A percentile compares a stretch with the other conserved stretches of the same genome.
Evolutionary conservation across 2,329 filamentous ascomycete genomes (phyloP).

Genomic region (Cytospora piceae): DNA sequence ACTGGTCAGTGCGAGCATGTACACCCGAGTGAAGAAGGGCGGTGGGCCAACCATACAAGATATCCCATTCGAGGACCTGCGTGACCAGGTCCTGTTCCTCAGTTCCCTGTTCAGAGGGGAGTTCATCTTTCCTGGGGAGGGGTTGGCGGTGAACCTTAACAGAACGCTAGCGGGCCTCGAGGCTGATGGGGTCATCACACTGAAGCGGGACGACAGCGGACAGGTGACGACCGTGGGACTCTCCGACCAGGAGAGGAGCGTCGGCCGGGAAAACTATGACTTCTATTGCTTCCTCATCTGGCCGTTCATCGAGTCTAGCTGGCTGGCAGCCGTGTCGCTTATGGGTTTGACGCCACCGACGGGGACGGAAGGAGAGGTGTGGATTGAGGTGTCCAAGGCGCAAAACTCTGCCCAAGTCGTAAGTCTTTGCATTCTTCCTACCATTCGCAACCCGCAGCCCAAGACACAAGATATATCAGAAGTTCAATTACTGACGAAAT

Average conservation of each 20-base stretch:
- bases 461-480: constrained; percentile 8
- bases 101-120: constrained; percentile 93
- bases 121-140: constrained; percentile 93
- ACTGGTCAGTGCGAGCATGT: constrained; percentile 86
- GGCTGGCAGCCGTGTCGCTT: constrained; percentile 87
- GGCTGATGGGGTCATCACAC: constrained; percentile 73
- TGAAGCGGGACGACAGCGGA: constrained; percentile 60
- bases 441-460: background rate
- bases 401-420: constrained; percentile 83
- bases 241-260: constrained; percentile 72
- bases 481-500: background rate
- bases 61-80: constrained; percentile 74
- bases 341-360: constrained; percentile 81
- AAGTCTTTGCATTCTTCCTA: constrained; percentile 39
- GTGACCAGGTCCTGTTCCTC: constrained; percentile 82
- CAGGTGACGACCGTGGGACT: constrained; percentile 72
- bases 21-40: constrained; percentile 86
- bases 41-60: constrained; percentile 82
- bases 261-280: constrained; percentile 91
- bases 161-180: constrained; percentile 79
- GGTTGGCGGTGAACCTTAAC: constrained; percentile 77
- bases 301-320: constrained; percentile 95
- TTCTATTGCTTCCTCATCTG: constrained; percentile 99
- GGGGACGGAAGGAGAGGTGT: constrained; percentile 63
- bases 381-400: constrained; percentile 77